Evolutionary conservation across 2,329 filamentous ascomycete genomes (phyloP).

Genomic region (Rutstroemia sydowiana): DNA sequence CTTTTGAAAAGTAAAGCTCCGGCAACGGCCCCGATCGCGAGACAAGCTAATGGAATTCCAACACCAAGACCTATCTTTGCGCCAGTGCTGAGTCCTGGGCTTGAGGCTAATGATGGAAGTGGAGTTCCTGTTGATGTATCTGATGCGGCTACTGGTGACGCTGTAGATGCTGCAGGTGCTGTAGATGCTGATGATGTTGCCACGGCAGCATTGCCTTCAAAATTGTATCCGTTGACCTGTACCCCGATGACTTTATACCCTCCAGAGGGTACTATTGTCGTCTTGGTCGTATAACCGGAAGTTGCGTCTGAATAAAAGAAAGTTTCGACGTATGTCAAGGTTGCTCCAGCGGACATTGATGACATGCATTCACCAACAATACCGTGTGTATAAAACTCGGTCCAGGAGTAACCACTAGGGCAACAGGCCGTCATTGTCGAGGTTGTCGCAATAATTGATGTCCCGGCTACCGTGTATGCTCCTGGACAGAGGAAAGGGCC

Average conservation of each 20-base stretch:
- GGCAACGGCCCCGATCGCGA: not conserved
- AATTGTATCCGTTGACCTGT: conserved; percentile 7
- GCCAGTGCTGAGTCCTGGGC: not conserved
- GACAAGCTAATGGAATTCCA: not conserved
- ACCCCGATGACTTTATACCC: not conserved
- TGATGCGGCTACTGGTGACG: not conserved
- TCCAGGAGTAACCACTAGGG: not conserved
- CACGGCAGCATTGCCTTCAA: not conserved
- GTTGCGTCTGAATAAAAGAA: not conserved
- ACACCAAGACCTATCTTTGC: not conserved
- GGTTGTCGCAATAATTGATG: not conserved
- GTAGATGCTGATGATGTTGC: not conserved
- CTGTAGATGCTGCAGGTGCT: not conserved
- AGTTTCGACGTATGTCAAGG: conserved; percentile 1
- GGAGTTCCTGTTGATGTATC: not conserved
- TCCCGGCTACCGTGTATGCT: not conserved
- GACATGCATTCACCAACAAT: not conserved
- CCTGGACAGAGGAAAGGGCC: conserved; percentile 5
- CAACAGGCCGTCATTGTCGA: conserved; percentile 3
- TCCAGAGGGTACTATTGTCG: not conserved
- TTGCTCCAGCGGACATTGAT: not conserved
- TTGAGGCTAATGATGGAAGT: not conserved
- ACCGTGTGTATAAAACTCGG: not conserved
- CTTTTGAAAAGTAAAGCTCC: not conserved
- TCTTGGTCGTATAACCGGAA: not conserved